phyloP scores from a whole-genome alignment of 2,329 filamentous ascomycete genomes.

The Fusarium tuaranense region DNA sequence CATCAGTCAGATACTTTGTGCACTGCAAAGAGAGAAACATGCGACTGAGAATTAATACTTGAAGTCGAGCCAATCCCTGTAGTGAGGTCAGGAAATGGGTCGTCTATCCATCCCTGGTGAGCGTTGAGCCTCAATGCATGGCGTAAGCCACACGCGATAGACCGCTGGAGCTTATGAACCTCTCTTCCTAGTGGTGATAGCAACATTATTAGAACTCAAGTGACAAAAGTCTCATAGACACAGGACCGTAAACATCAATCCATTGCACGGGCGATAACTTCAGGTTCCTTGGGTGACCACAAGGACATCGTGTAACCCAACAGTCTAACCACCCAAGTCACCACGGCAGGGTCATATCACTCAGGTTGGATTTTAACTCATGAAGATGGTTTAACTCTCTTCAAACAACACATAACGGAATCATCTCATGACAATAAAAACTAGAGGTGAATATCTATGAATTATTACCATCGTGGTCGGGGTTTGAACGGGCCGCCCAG shows the following conservation, averaged over 20 bases:
- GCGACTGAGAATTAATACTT: neutral
- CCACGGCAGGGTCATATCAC: neutral
- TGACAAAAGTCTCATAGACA: neutral
- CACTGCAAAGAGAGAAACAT: neutral
- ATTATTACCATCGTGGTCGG: neutral
- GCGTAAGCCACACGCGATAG: neutral
- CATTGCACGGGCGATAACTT: too few relatives aligned
- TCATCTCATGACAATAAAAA: neutral
- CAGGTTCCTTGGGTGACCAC: neutral
- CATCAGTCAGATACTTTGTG: neutral
- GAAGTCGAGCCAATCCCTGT: neutral
- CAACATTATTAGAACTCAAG: neutral
- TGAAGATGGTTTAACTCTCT: too few relatives aligned
- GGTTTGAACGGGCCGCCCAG: neutral
- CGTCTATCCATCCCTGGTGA: neutral
- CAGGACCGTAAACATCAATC: neutral
- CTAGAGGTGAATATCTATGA: neutral
- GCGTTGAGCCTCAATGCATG: constrained; percentile 5
- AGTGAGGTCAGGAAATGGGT: neutral
- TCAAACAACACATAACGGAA: too few relatives aligned
- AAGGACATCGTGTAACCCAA: neutral
- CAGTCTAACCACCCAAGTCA: neutral
- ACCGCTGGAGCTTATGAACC: neutral
- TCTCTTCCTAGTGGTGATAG: neutral
- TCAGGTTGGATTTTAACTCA: neutral